Base-by-base conservation (phyloP, 208 protist genomes). In the Trypanosoma rangeli region DNA sequence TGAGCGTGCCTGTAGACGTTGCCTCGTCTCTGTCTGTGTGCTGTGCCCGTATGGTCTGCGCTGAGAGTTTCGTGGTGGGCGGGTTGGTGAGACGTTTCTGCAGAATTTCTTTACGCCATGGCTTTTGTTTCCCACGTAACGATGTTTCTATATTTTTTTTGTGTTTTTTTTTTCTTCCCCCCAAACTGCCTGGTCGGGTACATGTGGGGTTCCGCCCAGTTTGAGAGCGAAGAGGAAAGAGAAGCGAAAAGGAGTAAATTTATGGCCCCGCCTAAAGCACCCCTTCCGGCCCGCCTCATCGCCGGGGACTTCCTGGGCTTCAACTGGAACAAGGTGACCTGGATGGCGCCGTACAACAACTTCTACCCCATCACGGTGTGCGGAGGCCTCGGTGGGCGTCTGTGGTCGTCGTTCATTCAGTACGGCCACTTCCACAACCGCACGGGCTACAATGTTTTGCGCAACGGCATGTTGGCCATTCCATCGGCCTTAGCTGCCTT, bases 271-370 rank as follows among this genome's bases (percentile, higher is more conserved):
- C 89, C 89, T 35, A 89, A 90, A 79, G 89, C 89, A 37, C 80
- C 78, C 29, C 66, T 94, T 56, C 83, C 85, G 4, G 83, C 83
- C 37, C 89, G 89, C 70, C n/a, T 94, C 28, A 84, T 94, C 48
- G 85, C 89, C 15, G 85, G 89, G 16, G 89, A 94, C 73, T 94
- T 94, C 65, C 70, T 94, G 58, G 89, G 89, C 42, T 76, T 94
- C 67, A 94, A 94, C 82, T 94, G 89, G 89, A 92, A 86, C 79
- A 84, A 83, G 39, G 80, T 94, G 52, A 86, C 80, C 44, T 94
- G 89, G 89, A 94, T 94, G 89, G 89, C 89, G 7, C 89, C 89
- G 64, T 94, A 94, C 82, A 91, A 80, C 72, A 94, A 94, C 84
- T 92, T 94, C 69, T 94, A 94, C 77, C 89, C 89, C 60, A 87